Evolutionary conservation across 192 early-diverging fungal species (phyloP).

Genomic region (Glomus cerebriforme): DNA sequence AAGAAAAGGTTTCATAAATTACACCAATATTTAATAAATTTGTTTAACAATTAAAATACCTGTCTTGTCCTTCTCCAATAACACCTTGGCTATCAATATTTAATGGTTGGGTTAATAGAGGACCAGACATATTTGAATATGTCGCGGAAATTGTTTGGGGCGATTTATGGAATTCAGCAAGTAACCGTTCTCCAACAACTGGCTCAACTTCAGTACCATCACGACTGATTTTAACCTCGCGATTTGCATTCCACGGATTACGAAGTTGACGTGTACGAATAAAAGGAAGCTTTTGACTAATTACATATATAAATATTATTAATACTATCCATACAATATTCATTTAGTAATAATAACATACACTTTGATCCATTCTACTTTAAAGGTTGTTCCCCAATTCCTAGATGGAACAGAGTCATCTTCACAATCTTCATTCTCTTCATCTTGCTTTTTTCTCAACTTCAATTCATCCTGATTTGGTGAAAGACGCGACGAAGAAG

Average conservation of each 20-base stretch:
- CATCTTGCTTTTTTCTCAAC: constrained; percentile 36
- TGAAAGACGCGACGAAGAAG: constrained; percentile 31
- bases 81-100: constrained; percentile 26
- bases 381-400: constrained; percentile 51
- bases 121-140: constrained; percentile 6
- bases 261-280: constrained; percentile 45
- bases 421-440: constrained; percentile 42
- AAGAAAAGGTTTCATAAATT: not conserved
- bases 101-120: constrained; percentile 27
- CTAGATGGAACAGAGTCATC: constrained; percentile 37
- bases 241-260: constrained; percentile 50
- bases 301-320: not conserved
- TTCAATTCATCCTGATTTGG: constrained; percentile 36
- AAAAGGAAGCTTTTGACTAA: constrained; percentile 50
- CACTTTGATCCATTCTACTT: constrained; percentile 53
- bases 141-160: not conserved
- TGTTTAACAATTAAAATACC: not conserved
- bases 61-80: not conserved
- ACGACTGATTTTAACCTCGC: constrained; percentile 52
- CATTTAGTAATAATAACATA: constrained; percentile 28
- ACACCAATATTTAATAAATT: not conserved
- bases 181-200: constrained; percentile 42
- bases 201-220: constrained; percentile 53
- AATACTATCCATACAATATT: no score
- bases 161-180: constrained; percentile 43